Base-by-base conservation (phyloP, 805 yeast species). In the Vanderwaltozyma yarrowii region DNA sequence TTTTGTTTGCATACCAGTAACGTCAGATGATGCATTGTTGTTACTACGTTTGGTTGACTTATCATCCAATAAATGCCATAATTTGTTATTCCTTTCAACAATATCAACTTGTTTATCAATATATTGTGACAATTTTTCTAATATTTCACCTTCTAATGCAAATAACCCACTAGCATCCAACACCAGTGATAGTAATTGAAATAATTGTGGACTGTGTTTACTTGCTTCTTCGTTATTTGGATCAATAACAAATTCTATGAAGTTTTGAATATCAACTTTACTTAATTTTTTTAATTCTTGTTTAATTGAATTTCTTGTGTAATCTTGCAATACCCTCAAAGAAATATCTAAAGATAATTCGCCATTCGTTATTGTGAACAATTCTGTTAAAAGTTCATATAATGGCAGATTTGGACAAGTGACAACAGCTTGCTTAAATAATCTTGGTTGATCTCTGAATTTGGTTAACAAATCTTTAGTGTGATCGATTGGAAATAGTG, bases 381-480 rank as follows among this genome's bases (percentile, higher is more conserved):
- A 65, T 41, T 82, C 86, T 7, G 60, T 55, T 29, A 84, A 62
- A 19, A 88, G 65, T 42, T 83, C 94, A 5, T 58, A 57, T 33
- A 81, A 67, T 8, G 81, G 70, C 29, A 87, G 61, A 39, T 78
- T 76, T 5, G 83, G 79, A 43, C 92, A 81, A 1, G 92, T 78
- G 12, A 79, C 82, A 35, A 86, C 73, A 1, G 94, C 89, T 57
- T 83, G 95, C 60, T 86, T 76, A 57, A 80, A 69, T 40, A 87
- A 67, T 43, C 81, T 72, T 27, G 85, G 78, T 42, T 71, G 67
- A 10, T 70, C 60, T 33, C 69, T 67, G 20, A 85, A 63, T 29
- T 61, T 64, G 13, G 65, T 52, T 32, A 89, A 60, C 32, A 88
- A 56, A 2, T 76, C 77, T 4, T 62, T 59, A 9, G 84, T 66